These are phyloP conservation scores for Clausena lansium DNA, from an alignment of 345 rosid species.

Conservation along the genomic window DNA sequence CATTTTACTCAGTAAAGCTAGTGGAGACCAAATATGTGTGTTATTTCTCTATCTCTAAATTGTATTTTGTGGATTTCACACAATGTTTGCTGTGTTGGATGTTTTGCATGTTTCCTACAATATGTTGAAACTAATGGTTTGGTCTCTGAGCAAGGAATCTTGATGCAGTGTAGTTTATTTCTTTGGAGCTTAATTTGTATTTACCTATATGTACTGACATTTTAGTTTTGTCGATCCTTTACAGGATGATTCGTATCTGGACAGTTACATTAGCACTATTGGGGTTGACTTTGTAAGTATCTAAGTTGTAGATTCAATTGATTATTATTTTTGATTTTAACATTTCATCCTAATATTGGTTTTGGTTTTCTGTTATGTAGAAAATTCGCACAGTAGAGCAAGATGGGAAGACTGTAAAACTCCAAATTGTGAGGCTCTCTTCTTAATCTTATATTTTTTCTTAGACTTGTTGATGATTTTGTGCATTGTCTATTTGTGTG, in stretches of 20 bases:
- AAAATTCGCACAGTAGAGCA: constrained; percentile 92
- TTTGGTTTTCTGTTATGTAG: constrained; percentile 32
- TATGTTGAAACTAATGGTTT: not conserved
- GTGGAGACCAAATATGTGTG: not conserved
- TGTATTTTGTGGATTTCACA: not conserved
- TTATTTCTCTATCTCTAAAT: not conserved
- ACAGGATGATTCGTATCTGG: constrained; percentile 93
- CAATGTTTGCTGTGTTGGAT: not conserved
- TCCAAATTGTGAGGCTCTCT: constrained; percentile 56
- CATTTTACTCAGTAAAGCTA: not conserved
- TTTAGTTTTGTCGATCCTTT: not conserved
- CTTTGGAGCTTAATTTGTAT: not conserved
- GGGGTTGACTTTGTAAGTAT: constrained; percentile 90
- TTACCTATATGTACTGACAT: not conserved
- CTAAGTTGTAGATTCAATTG: not conserved
- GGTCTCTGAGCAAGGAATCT: not conserved
- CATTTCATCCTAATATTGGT: not conserved
- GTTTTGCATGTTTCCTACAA: not conserved
- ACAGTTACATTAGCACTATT: constrained; percentile 89
- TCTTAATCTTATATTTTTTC: not conserved
- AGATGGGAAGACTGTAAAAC: constrained; percentile 83
- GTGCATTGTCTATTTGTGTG: not conserved
- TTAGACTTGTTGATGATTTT: not conserved
- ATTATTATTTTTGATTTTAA: not conserved
- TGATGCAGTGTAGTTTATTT: not conserved